phyloP scores from a whole-genome alignment of 192 early-diverging fungal genomes.

The Podochytrium sp. region DNA sequence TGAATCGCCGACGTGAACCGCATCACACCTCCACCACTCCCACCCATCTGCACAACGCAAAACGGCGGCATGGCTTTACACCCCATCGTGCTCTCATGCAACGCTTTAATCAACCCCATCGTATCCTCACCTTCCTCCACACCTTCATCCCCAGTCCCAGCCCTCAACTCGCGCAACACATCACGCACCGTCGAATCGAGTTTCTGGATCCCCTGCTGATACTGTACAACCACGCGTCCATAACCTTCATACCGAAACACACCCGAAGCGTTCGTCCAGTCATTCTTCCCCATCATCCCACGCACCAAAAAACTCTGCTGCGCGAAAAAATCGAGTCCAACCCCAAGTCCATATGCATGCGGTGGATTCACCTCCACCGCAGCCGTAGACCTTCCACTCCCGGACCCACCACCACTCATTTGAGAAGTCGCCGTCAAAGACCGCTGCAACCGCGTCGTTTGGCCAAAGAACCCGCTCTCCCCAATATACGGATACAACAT shows the following conservation, averaged over 20 bases:
- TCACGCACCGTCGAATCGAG: constrained; percentile 25
- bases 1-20: constrained; percentile 26
- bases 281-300: constrained; percentile 39
- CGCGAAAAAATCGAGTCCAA: constrained; percentile 32
- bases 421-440: background rate
- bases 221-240: background rate
- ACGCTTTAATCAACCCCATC: background rate
- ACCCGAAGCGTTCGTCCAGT: constrained; percentile 35
- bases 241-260: background rate
- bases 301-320: constrained; percentile 33
- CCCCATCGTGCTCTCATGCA: background rate
- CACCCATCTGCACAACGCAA: background rate
- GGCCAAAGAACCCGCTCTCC: constrained; percentile 1
- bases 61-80: background rate
- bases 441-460: background rate
- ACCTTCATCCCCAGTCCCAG: constrained; percentile 1
- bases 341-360: constrained; percentile 20
- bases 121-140: too few relatives aligned
- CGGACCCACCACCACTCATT: constrained; percentile 1
- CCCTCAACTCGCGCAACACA: constrained; percentile 3
- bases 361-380: background rate
- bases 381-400: constrained; percentile 14
- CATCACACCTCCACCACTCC: background rate
- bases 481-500: constrained; percentile 15
- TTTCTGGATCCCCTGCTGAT: constrained; percentile 10